Evolutionary conservation across 495 filamentous ascomycete genomes (phyloP).

Genomic region (Lichina pygmaea): DNA sequence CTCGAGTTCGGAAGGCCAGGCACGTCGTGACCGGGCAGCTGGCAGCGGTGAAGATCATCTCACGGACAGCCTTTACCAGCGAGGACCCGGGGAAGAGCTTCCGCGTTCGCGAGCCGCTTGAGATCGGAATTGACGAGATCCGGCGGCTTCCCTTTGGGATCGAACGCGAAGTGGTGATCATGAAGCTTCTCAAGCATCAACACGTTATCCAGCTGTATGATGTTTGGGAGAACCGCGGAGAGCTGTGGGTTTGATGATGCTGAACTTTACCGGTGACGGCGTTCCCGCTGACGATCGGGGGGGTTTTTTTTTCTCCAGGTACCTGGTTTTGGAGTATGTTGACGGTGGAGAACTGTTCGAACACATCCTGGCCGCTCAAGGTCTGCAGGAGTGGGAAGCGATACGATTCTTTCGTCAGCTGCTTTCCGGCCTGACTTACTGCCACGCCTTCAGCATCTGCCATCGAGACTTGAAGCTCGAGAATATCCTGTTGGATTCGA

Average conservation of each 20-base stretch:
- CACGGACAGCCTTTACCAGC: slow-evolving; percentile 31
- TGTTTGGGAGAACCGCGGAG: slow-evolving; percentile 84
- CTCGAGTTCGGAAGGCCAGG: slow-evolving; percentile 54
- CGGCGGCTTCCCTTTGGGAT: slow-evolving; percentile 60
- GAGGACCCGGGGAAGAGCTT: slow-evolving; percentile 47
- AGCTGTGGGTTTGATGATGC: slow-evolving; percentile 39
- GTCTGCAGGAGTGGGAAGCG: slow-evolving; percentile 49
- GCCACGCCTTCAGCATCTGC: slow-evolving; percentile 79
- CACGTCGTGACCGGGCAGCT: slow-evolving; percentile 46
- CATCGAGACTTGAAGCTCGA: slow-evolving; percentile 94
- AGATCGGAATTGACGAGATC: slow-evolving; percentile 19
- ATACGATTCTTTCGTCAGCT: slow-evolving; percentile 79
- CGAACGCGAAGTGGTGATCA: slow-evolving; percentile 80
- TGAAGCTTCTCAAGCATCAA: slow-evolving; percentile 83
- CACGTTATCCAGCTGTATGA: slow-evolving; percentile 82
- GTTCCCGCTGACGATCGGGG: slow-evolving; percentile 7
- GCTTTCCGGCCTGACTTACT: slow-evolving; percentile 71
- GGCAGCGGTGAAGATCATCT: slow-evolving; percentile 84
- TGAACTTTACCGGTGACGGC: not conserved
- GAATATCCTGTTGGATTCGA: slow-evolving; percentile 62
- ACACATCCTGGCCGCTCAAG: slow-evolving; percentile 39
- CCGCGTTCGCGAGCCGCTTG: slow-evolving; percentile 39
- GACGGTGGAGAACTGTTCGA: slow-evolving; percentile 76
- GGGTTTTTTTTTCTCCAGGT: slow-evolving; percentile 27
- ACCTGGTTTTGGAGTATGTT: slow-evolving; percentile 89